phyloP scores from a whole-genome alignment of 495 filamentous ascomycete genomes.

The Glutinoglossum americanum region DNA sequence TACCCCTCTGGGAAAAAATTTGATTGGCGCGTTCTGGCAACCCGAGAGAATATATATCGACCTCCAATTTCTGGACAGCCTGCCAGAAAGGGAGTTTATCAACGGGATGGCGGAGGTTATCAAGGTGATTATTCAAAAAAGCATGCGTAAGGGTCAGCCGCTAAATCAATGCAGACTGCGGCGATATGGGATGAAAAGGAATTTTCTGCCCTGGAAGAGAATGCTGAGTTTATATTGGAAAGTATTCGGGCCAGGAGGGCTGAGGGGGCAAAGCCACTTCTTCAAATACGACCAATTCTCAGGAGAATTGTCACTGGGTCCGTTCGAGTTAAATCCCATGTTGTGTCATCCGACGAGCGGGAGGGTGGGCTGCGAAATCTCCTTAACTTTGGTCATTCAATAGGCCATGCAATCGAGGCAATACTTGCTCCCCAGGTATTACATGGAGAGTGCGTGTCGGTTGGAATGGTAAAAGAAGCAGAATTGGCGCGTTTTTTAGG shows the following conservation, averaged over 20 bases:
- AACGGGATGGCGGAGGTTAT: constrained; percentile 98
- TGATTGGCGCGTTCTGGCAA: constrained; percentile 94
- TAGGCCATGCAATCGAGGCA: constrained; percentile 90
- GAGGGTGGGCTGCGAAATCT: constrained; percentile 90
- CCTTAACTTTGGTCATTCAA: constrained; percentile 94
- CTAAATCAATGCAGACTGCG: constrained; percentile 37
- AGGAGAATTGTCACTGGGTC: constrained; percentile 79
- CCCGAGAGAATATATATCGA: constrained; percentile 86
- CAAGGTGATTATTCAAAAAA: constrained; percentile 27
- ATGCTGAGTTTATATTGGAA: constrained; percentile 50
- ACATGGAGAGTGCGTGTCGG: constrained; percentile 86
- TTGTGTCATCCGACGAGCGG: constrained; percentile 81
- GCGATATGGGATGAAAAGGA: constrained; percentile 85
- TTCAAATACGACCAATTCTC: constrained; percentile 48
- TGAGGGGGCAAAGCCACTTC: constrained; percentile 33
- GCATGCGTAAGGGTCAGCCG: not conserved
- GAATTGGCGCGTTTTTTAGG: constrained; percentile 81
- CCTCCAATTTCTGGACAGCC: constrained; percentile 73
- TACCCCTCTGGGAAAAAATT: constrained; percentile 87
- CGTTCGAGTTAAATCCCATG: constrained; percentile 73
- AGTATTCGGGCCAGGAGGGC: constrained; percentile 39
- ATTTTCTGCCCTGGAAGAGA: constrained; percentile 66
- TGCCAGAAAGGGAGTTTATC: constrained; percentile 84
- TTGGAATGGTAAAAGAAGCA: constrained; percentile 96
- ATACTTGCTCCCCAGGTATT: constrained; percentile 88